Conservation (phyloP, 1,284 basidiomycete genomes). For the Ganoderma meredithae region DNA sequence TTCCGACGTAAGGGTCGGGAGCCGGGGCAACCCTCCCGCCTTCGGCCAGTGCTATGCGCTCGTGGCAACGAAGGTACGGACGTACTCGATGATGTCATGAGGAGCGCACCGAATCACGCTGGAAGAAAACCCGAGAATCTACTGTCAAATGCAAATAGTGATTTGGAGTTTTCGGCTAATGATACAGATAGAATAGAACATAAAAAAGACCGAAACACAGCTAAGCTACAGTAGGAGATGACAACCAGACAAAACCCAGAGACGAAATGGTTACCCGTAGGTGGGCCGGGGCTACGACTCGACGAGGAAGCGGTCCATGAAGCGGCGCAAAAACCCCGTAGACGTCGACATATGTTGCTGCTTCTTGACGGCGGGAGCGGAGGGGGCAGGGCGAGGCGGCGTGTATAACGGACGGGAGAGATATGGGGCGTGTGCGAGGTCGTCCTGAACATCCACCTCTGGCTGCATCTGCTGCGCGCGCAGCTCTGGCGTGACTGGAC, state of each 20-base stretch:
- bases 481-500: conserved; percentile 25
- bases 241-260: background rate
- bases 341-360: conserved; percentile 17
- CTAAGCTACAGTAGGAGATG: background rate
- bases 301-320: conserved; percentile 35
- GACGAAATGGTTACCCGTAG: background rate
- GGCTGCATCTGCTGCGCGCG: conserved; percentile 20
- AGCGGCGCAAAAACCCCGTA: conserved; percentile 29
- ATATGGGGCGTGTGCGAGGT: conserved; percentile 2
- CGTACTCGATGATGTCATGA: background rate
- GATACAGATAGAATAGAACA: background rate
- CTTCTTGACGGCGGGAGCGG: conserved; percentile 13
- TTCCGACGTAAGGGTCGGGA: background rate
- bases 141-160: background rate
- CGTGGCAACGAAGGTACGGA: background rate
- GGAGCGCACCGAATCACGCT: background rate
- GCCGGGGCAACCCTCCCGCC: background rate
- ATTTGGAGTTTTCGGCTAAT: background rate
- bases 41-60: background rate
- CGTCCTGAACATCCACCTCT: conserved; percentile 16
- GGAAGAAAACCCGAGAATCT: background rate
- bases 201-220: background rate
- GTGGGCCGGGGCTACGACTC: conserved; percentile 13
- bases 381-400: background rate
- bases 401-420: background rate